Evolutionary conservation across 106 monocot species (phyloP).

Genomic region (Dendrobium catenatum): DNA sequence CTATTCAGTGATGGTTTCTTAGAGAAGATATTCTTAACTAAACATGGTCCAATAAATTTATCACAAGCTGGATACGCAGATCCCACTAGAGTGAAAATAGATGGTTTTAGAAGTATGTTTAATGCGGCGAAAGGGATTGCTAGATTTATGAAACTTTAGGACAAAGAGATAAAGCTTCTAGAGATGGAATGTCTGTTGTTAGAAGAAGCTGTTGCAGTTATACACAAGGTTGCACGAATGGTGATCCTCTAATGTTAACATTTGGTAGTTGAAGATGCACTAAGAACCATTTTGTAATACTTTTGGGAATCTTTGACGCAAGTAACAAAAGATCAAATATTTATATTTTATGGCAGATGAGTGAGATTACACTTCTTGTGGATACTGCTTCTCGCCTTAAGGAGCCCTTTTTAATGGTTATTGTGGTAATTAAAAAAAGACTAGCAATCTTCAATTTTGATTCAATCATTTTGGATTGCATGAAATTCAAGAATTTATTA

Average conservation of each 20-base stretch:
- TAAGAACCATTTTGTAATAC: slow-evolving; percentile 29
- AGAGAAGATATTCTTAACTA: slow-evolving; percentile 30
- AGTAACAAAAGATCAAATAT: slow-evolving; percentile 17
- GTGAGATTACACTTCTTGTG: slow-evolving; percentile 71
- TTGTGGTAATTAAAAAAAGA: slow-evolving; percentile 64
- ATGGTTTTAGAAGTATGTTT: slow-evolving; percentile 8
- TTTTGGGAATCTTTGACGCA: slow-evolving; percentile 20
- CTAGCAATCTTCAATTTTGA: not conserved
- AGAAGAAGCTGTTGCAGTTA: slow-evolving; percentile 58
- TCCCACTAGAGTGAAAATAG: slow-evolving; percentile 15
- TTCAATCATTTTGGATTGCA: not conserved
- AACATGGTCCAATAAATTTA: slow-evolving; percentile 6
- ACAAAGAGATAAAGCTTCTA: slow-evolving; percentile 52
- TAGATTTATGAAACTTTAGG: slow-evolving; percentile 76
- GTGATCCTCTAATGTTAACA: slow-evolving; percentile 96
- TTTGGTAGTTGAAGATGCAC: slow-evolving; percentile 91
- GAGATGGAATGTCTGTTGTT: slow-evolving; percentile 61
- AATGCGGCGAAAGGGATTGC: slow-evolving; percentile 32
- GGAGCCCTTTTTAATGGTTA: slow-evolving; percentile 91
- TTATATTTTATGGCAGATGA: slow-evolving; percentile 64
- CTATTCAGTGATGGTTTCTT: slow-evolving; percentile 36
- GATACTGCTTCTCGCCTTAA: slow-evolving; percentile 79
- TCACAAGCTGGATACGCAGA: slow-evolving; percentile 20
- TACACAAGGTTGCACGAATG: slow-evolving; percentile 85
- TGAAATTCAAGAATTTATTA: not conserved